A percentile compares a stretch with the other conserved stretches of the same genome.
Evolutionary conservation across 2,329 filamentous ascomycete species (phyloP).

Genomic region (Rachicladosporium sp.): DNA sequence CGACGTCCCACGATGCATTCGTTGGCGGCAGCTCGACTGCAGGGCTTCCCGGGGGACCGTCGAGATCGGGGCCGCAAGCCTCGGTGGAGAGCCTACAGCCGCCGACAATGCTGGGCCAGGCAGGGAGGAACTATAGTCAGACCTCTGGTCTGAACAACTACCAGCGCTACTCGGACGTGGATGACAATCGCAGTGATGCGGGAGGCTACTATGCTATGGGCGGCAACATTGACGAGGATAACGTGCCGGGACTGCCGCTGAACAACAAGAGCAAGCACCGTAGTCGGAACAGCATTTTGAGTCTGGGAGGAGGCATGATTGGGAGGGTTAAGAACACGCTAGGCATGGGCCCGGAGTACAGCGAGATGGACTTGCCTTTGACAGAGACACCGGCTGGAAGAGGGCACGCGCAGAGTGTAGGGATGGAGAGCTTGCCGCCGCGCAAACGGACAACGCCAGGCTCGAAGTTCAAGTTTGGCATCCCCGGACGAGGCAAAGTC

Average conservation of each 20-base stretch:
- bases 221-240: conserved; percentile 45
- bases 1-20: conserved; percentile 90
- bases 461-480: conserved; percentile 81
- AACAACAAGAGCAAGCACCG: conserved; percentile 36
- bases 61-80: conserved; percentile 24
- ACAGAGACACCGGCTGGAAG: conserved; percentile 58
- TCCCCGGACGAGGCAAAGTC: conserved; percentile 61
- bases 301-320: conserved; percentile 73
- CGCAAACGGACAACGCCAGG: conserved; percentile 40
- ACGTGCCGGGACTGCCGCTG: conserved; percentile 35
- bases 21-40: conserved; percentile 49
- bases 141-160: conserved; percentile 78
- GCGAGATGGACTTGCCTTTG: conserved; percentile 94
- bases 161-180: conserved; percentile 79
- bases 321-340: conserved; percentile 82
- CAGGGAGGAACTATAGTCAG: conserved; percentile 50
- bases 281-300: conserved; percentile 79
- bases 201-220: conserved; percentile 62
- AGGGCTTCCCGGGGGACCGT: conserved; percentile 29
- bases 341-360: conserved; percentile 77
- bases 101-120: conserved; percentile 22
- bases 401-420: conserved; percentile 27
- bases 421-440: conserved; percentile 11
- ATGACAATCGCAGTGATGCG: conserved; percentile 40
- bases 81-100: conserved; percentile 21